Evolutionary conservation across 805 yeast genomes (phyloP), one percentile per base, ranked within the genome.

Genomic region (Sugiyamaella valdiviana): DNA sequence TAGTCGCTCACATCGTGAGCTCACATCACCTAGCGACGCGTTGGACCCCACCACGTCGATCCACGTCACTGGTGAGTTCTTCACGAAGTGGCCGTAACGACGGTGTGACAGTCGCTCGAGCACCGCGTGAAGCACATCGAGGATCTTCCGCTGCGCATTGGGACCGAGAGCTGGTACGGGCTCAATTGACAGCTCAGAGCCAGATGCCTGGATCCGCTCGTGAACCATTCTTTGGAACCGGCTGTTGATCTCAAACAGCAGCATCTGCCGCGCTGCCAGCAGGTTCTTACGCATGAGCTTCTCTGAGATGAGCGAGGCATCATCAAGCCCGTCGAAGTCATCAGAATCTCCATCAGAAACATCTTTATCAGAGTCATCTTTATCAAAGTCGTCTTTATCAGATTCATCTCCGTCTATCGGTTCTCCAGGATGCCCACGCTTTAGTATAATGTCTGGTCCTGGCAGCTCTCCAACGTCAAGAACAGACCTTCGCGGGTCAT

Each of bases 211-310:
- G 38, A 63, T 54, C 10, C 57, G 48, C 5, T 44, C 17, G 50
- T 63, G 39, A 3, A 63, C 55, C 1, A 17, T 36, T 6, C 52
- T 36, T 32, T 60, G 61, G 36, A 58, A 54, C 1, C 41, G 49
- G 5, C 55, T 56, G 35, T 59, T 51, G 15, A 58, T 38, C 6
- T 65, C 68, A 5, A 46, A 38, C 9, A 42, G 44, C n/a, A 63
- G 50, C n/a, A 45, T 46, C 16, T 23, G 44, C 16, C 50, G 45
- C 17, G 61, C 54, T 15, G 36, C 16, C 21, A 35, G 22, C 22
- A 48, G 44, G 32, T 44, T 42, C 19, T 39, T 38, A 15, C 10
- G 39, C 39, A 23, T 20, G 26, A 26, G 32, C 14, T 26, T 26
- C 32, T 26, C 32, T 12, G 32, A 26, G 14, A 26, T 26, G 32